phyloP scores from a whole-genome alignment of 495 filamentous ascomycete genomes.

The Lophiostoma macrostomum region DNA sequence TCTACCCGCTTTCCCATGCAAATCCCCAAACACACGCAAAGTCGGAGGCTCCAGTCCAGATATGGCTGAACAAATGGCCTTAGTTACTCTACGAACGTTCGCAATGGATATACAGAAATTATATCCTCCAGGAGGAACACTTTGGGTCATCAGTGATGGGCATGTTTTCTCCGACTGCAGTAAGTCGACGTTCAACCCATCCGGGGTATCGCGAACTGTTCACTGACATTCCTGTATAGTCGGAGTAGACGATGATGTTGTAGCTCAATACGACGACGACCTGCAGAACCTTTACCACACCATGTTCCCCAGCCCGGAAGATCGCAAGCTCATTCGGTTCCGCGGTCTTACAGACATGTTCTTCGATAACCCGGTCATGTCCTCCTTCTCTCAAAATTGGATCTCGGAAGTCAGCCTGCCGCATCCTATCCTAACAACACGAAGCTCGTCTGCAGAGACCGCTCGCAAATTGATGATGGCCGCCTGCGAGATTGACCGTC shows the following conservation, averaged over 20 bases:
- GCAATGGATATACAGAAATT: constrained; percentile 44
- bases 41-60: constrained; percentile 46
- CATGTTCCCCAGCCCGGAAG: background rate
- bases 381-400: constrained; percentile 2
- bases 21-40: constrained; percentile 48
- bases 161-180: constrained; percentile 48
- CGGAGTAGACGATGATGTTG: constrained; percentile 42
- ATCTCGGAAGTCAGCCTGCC: background rate
- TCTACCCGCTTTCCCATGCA: constrained; percentile 51
- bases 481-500: background rate
- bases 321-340: constrained; percentile 1
- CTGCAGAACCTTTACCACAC: constrained; percentile 4
- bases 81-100: constrained; percentile 44
- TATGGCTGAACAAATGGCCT: constrained; percentile 47
- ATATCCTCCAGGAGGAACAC: constrained; percentile 46
- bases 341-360: constrained; percentile 12
- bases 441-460: background rate
- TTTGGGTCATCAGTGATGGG: constrained; percentile 50
- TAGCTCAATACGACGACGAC: constrained; percentile 29
- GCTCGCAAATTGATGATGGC: constrained; percentile 9
- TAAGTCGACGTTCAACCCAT: constrained; percentile 41
- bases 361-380: background rate
- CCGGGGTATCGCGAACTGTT: constrained; percentile 40
- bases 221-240: too few species aligned
- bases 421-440: constrained; percentile 5